Conservation (phyloP, 768 basidiomycete species). For the Mycena metata region DNA sequence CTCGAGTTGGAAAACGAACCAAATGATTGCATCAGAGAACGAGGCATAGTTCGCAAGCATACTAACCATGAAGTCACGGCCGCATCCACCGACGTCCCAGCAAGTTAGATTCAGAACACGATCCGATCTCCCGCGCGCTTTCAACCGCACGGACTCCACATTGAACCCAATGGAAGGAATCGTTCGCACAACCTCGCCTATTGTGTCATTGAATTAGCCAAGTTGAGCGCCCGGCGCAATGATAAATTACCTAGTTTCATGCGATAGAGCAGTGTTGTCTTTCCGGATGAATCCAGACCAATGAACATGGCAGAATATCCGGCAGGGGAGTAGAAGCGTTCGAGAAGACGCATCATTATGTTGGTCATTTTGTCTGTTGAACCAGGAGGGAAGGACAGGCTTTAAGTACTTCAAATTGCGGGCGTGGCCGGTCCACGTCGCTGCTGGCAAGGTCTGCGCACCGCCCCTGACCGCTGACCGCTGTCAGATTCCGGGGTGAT, state of each 20-base stretch:
- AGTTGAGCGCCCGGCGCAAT: not conserved
- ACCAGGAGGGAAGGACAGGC: not conserved
- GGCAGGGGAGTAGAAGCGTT: conserved; percentile 44
- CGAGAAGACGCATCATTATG: conserved; percentile 46
- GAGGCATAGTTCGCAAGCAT: conserved; percentile 42
- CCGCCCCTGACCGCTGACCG: too few relatives aligned
- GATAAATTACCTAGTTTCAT: conserved; percentile 49
- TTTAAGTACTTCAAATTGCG: not conserved
- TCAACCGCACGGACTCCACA: conserved; percentile 64
- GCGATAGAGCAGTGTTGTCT: conserved; percentile 63
- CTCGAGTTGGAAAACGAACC: conserved; percentile 56
- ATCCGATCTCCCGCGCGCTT: conserved; percentile 38
- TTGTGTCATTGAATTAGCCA: not conserved
- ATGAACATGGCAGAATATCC: conserved; percentile 43
- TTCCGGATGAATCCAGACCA: conserved; percentile 59
- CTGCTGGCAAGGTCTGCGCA: not conserved
- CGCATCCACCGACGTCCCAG: conserved; percentile 78
- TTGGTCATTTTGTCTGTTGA: conserved; percentile 8
- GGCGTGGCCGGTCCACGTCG: conserved; percentile 19
- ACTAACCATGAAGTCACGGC: conserved; percentile 51
- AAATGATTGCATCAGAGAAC: conserved; percentile 68
- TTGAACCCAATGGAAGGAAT: conserved; percentile 67
- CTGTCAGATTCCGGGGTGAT: too few relatives aligned
- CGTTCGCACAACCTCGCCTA: conserved; percentile 55
- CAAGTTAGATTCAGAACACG: conserved; percentile 63